Evolutionary conservation across 2,329 filamentous ascomycete species (phyloP).

Genomic region (Colletotrichum sp.): DNA sequence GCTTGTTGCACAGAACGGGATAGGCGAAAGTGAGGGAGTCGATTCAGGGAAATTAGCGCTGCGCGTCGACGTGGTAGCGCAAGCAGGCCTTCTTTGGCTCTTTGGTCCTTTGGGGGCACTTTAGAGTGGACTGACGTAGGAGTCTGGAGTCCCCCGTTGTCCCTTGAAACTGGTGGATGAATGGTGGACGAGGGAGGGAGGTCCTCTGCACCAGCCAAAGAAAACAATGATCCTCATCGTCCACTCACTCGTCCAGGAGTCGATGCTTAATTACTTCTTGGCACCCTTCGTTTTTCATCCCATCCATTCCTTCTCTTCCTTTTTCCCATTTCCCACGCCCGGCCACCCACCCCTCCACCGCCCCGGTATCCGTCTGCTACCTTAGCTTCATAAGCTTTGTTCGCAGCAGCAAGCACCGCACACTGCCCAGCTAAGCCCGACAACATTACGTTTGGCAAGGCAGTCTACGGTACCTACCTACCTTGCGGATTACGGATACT

Average conservation of each 20-base stretch:
- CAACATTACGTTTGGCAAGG: not conserved
- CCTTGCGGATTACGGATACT: not conserved
- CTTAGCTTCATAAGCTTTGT: not conserved
- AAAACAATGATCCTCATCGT: not conserved
- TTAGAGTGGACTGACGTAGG: not conserved
- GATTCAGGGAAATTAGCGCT: slow-evolving; percentile 18
- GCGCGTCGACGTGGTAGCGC: not conserved
- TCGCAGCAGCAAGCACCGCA: not conserved
- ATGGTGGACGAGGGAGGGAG: not conserved
- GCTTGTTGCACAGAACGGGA: not conserved
- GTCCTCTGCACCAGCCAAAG: not conserved
- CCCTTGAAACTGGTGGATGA: not conserved
- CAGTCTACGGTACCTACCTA: not conserved
- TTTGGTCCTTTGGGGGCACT: not conserved
- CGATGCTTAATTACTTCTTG: not conserved
- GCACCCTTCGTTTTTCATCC: not conserved
- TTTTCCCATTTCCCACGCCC: not conserved
- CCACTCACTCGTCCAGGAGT: not conserved
- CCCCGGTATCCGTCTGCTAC: not conserved
- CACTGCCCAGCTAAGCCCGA: not conserved
- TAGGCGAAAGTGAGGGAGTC: not conserved
- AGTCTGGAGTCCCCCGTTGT: not conserved
- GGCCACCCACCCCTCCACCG: not conserved
- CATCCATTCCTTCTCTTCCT: not conserved
- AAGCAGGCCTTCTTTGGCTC: not conserved